Conservation (phyloP, 176 grass and related monocot genomes). For the Carex littledalei region DNA sequence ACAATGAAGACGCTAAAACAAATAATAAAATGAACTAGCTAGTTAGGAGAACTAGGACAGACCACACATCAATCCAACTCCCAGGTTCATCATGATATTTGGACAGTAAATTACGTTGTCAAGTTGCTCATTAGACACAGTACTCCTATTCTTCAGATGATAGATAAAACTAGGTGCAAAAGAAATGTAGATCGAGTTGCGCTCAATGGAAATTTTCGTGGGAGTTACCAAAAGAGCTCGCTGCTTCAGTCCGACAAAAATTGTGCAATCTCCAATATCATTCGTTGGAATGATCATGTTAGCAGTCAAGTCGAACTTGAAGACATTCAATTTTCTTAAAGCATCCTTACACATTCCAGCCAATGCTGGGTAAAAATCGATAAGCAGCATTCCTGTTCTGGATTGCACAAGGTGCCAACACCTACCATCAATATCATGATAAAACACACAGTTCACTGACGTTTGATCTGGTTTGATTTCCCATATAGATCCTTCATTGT, state of each 20-base stretch:
- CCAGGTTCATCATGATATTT: too few species aligned
- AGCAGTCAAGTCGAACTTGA: too few species aligned
- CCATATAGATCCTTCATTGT: background rate
- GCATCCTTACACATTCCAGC: too few species aligned
- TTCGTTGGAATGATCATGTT: too few species aligned
- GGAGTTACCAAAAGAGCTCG: background rate
- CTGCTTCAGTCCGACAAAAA: too few species aligned
- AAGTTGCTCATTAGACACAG: background rate
- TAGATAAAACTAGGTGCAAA: background rate
- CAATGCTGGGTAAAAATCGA: background rate
- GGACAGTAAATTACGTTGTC: background rate
- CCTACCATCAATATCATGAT: background rate
- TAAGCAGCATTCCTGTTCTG: background rate
- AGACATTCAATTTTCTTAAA: too few species aligned
- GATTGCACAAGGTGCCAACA: background rate
- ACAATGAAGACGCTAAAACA: too few species aligned
- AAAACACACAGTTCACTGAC: background rate
- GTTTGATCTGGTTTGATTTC: background rate
- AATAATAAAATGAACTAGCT: too few species aligned
- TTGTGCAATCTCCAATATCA: too few species aligned
- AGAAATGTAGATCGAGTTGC: background rate
- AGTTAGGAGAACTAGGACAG: too few species aligned
- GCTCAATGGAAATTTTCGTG: background rate
- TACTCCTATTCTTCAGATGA: background rate
- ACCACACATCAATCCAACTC: too few species aligned